Conservation (phyloP, 1,284 basidiomycete genomes). For the Rhodotorula sp. region DNA sequence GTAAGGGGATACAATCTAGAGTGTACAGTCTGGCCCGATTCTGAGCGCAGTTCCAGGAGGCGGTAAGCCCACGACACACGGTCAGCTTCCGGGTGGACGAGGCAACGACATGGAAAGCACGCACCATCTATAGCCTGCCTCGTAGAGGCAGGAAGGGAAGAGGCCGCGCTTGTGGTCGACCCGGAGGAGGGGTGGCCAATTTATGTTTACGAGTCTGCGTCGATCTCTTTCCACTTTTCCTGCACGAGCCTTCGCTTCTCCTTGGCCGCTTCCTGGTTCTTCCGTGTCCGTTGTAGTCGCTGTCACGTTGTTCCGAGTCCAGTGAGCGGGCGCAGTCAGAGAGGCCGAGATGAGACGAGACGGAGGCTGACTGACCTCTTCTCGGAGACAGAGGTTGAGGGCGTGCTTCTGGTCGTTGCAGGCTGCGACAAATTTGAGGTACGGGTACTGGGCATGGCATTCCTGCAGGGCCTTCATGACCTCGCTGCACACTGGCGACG, state of each 20-base stretch:
- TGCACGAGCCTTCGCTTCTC: constrained; percentile 26
- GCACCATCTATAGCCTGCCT: not conserved
- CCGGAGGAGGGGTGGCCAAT: too few relatives aligned
- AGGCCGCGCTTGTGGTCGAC: not conserved
- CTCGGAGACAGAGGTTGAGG: constrained; percentile 36
- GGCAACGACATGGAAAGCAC: too few relatives aligned
- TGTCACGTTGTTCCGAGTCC: not conserved
- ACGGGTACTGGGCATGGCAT: constrained; percentile 36
- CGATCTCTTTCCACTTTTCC: constrained; percentile 35
- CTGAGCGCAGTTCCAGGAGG: too few relatives aligned
- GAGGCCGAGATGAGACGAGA: not conserved
- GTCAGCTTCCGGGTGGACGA: too few relatives aligned
- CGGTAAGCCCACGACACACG: too few relatives aligned
- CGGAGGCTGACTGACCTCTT: constrained; percentile 20
- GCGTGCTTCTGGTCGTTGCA: constrained; percentile 38
- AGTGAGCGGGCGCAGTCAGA: not conserved
- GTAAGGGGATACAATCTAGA: too few relatives aligned
- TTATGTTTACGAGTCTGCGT: constrained; percentile 26
- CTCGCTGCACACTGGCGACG: constrained; percentile 37
- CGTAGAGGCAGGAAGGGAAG: not conserved
- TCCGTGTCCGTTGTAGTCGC: constrained; percentile 25
- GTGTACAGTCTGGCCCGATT: too few relatives aligned
- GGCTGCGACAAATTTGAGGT: constrained; percentile 28
- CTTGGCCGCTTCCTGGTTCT: constrained; percentile 29
- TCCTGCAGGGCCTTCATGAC: constrained; percentile 34